A percentile compares a stretch with the other conserved stretches of the same genome.
Conservation (phyloP, 805 yeast species). For the Hemisphaericaspora nanyangensis region DNA sequence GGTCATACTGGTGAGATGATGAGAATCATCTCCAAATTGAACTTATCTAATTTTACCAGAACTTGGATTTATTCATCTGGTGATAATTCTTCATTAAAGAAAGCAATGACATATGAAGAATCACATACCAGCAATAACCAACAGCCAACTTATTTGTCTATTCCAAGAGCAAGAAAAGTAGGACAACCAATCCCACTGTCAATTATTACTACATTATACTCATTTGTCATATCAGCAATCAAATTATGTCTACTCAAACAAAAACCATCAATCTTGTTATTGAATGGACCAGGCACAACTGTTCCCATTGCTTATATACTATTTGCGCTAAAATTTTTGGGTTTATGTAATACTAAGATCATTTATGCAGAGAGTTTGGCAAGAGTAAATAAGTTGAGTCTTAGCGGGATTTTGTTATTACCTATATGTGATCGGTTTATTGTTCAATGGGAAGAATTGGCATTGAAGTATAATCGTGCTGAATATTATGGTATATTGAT, state of each 20-base stretch:
- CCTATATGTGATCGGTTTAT: slow-evolving; percentile 74
- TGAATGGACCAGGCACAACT: slow-evolving; percentile 83
- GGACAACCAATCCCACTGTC: slow-evolving; percentile 52
- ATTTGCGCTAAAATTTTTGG: slow-evolving; percentile 48
- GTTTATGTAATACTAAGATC: slow-evolving; percentile 49
- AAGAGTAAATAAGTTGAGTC: slow-evolving; percentile 67
- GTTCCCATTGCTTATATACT: slow-evolving; percentile 63
- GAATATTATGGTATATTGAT: slow-evolving; percentile 80
- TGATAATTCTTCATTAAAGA: slow-evolving; percentile 46
- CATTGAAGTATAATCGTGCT: slow-evolving; percentile 48
- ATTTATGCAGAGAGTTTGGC: slow-evolving; percentile 87
- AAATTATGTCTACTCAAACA: slow-evolving; percentile 23
- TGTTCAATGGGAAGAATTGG: slow-evolving; percentile 83
- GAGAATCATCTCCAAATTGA: slow-evolving; percentile 49
- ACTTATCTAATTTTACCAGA: slow-evolving; percentile 21
- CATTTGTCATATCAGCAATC: slow-evolving; percentile 27
- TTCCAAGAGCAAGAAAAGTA: slow-evolving; percentile 59
- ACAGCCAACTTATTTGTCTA: slow-evolving; percentile 19
- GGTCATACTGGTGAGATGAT: slow-evolving; percentile 97
- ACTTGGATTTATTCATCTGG: slow-evolving; percentile 47
- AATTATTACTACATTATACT: slow-evolving; percentile 38
- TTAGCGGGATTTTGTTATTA: slow-evolving; percentile 69
- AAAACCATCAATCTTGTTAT: slow-evolving; percentile 43
- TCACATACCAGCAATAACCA: slow-evolving; percentile 9
- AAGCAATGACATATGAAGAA: slow-evolving; percentile 36